Evolutionary conservation across 208 protist species (phyloP).

Genomic region (Acanthamoeba lenticulata): DNA sequence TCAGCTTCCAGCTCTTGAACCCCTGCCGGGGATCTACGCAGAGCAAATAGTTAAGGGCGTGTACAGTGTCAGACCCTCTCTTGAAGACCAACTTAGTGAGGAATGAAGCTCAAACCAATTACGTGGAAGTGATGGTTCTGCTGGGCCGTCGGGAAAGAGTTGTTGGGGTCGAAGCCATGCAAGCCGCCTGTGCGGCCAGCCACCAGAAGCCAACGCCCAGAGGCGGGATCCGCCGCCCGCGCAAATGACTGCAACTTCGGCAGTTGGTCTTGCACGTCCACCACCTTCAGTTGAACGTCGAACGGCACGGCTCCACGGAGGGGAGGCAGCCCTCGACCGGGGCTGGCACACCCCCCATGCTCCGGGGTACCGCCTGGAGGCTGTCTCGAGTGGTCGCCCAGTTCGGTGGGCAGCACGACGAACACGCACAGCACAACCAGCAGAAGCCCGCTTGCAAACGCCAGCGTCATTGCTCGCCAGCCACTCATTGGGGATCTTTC

Average conservation of each 20-base stretch:
- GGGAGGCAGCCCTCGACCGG: neutral
- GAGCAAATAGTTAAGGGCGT: no score
- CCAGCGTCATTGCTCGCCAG: neutral
- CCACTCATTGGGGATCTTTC: neutral
- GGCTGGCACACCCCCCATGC: neutral
- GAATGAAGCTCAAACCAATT: neutral
- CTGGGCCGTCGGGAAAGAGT: neutral
- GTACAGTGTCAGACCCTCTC: neutral
- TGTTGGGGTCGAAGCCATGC: neutral
- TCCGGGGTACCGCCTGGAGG: no score
- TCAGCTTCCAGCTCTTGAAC: neutral
- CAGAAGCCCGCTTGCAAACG: neutral
- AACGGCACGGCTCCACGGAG: neutral
- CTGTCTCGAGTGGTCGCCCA: neutral
- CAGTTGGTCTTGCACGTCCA: neutral
- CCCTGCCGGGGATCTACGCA: neutral
- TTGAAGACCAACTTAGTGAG: neutral
- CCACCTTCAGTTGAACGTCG: neutral
- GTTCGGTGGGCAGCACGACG: neutral
- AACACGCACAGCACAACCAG: neutral
- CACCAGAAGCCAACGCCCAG: neutral
- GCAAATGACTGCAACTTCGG: slow-evolving; percentile 9
- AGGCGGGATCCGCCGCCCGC: neutral
- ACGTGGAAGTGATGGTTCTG: slow-evolving; percentile 16
- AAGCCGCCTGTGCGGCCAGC: neutral